Evolutionary conservation across 2,329 filamentous ascomycete genomes (phyloP), one percentile per base, ranked within the genome.

Genomic region (Paracorniculantispora psalliotae): DNA sequence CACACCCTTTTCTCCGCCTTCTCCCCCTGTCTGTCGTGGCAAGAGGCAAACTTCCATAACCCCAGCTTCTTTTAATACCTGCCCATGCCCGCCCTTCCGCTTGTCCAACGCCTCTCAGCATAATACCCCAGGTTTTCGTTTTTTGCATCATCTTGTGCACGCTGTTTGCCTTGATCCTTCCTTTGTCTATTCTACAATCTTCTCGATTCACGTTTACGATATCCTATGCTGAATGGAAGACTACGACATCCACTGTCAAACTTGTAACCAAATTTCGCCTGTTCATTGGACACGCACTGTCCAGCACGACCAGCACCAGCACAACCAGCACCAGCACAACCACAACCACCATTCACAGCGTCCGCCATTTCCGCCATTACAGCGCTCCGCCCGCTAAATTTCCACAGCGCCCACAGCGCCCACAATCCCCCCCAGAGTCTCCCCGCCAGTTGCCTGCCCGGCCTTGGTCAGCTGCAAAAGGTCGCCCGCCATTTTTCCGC

Each of bases 61-160:
- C 50, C 48, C 48, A 33, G 54, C 43, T 26, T 57, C 41, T 28
- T 57, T 43, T 57, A 50, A 57, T 57, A 57, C 23, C 44, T 37
- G 23, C 17, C 33, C 43, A 35, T 41, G 53, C 44, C 53, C 53
- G 44, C 53, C 46, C 48, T 35, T 57, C 28, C 46, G 46, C 54
- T 49, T 19, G 28, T 19, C 23, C 23, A 19, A n/a, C 23, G 19
- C 33, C 44, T 41, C 33, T 30, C 10, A 39, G 30, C 50, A 19
- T 35, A 47, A 57, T 57, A 57, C 54, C 55, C 55, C 55, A 19
- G 55, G 25, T 51, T 57, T 57, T 49, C 35, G 15, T 19, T 19
- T 47, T 55, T 35, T 28, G n/a, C 23, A 25, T 17, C 21, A 13
- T 15, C 2, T 13, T 25, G 21, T 46, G n/a, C n/a, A n/a, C n/a